Evolutionary conservation across 2,329 filamentous ascomycete genomes (phyloP), one percentile per base, ranked within the genome.

Genomic region (Colletotrichum cereale): DNA sequence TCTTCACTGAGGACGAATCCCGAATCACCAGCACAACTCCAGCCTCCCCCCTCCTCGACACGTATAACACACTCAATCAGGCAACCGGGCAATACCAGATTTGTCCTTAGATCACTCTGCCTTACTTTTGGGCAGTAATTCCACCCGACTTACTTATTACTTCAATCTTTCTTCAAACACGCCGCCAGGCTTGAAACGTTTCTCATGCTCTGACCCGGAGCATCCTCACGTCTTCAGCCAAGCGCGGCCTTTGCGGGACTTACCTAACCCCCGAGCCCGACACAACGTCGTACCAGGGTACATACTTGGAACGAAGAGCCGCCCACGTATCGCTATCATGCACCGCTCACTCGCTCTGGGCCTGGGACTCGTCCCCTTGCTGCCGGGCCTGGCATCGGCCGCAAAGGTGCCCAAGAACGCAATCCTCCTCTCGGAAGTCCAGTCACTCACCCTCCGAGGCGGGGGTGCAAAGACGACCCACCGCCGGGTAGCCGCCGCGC

Each of bases 391-490:
- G 61, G 75, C 79, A 61, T 29, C 56, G 62, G 55, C 66, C 50
- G 57, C 76, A 68, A 66, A 76, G 50, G 63, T 76, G 56, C 83
- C 86, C 68, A 84, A 82, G 48, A 82, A 88, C 76, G 87, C 87
- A 68, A 86, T 90, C 77, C 86, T 88, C 69, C 85, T 90, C 75
- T 89, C 87, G 34, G 77, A 86, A 2, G 92, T 98, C 66, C 89
- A 93, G 75, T 87, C 92, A 58, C 88, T 98, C 50, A 98, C 95
- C 8, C 88, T 98, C 16, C 91, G 90, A 71, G 86, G 88, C 74
- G 86, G 87, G 72, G 81, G 81, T 79, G 86, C 88, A 62, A 84
- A 88, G 77, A 98, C 96, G 0, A 89, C 90, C 47, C 88, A 93
- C 78, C 93, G 95, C 36, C 94, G 96, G 73, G 89, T 95, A 47